phyloP scores from a whole-genome alignment of 2,329 filamentous ascomycete species.

The Drechslerella dactyloides region DNA sequence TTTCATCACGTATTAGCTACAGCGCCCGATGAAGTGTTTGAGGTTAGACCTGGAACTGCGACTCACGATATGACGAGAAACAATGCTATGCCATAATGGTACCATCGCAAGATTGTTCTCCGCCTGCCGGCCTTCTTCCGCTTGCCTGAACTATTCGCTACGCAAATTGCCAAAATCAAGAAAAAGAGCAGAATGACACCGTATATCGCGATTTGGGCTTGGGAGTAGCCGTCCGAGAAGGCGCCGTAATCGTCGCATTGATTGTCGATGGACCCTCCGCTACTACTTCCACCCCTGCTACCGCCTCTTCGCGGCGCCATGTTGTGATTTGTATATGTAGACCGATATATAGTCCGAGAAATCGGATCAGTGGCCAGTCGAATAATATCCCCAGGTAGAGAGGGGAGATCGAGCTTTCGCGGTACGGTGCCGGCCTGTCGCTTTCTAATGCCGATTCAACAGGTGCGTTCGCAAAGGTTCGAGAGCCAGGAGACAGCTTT shows the following conservation, averaged over 20 bases:
- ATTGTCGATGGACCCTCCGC: slow-evolving; percentile 15
- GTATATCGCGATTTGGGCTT: slow-evolving; percentile 33
- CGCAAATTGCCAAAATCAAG: slow-evolving; percentile 20
- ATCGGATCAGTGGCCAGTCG: not conserved
- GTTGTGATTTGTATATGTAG: not conserved
- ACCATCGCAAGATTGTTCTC: slow-evolving; percentile 42
- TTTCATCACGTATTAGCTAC: not conserved
- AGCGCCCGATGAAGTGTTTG: no score
- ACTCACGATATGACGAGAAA: slow-evolving; percentile 43
- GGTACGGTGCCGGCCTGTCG: no score
- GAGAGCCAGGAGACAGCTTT: no score
- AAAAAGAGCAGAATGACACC: slow-evolving; percentile 32
- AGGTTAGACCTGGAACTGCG: not conserved
- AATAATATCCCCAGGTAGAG: not conserved
- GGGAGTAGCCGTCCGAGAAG: slow-evolving; percentile 14
- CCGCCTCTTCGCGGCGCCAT: slow-evolving; percentile 44
- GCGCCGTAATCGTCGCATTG: slow-evolving; percentile 30
- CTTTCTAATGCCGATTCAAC: no score
- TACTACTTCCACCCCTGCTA: not conserved
- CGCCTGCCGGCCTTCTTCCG: slow-evolving; percentile 26
- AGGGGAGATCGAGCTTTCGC: no score
- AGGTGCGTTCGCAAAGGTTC: no score
- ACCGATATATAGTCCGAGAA: not conserved
- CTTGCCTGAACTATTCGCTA: slow-evolving; percentile 16
- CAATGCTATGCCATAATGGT: slow-evolving; percentile 34